Evolutionary conservation across 2,329 filamentous ascomycete species (phyloP).

Genomic region (Cytospora mali): DNA sequence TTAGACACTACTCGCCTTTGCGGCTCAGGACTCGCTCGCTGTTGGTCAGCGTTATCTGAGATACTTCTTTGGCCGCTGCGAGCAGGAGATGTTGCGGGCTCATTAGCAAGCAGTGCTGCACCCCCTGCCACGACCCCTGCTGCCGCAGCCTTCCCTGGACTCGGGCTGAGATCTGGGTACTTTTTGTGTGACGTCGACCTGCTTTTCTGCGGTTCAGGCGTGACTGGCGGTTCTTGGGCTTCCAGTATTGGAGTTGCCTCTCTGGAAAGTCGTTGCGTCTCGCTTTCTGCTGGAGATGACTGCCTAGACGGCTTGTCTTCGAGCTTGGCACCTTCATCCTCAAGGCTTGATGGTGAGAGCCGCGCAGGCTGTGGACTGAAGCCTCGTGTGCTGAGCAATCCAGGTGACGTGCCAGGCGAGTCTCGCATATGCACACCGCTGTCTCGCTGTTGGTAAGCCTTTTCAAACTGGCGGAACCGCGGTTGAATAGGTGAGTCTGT

Average conservation of each 20-base stretch:
- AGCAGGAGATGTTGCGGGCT: slow-evolving; percentile 31
- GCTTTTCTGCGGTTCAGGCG: slow-evolving; percentile 50
- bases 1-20: slow-evolving; percentile 53
- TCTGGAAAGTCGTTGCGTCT: slow-evolving; percentile 23
- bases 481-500: slow-evolving; percentile 47
- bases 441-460: slow-evolving; percentile 49
- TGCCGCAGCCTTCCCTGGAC: slow-evolving; percentile 31
- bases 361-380: slow-evolving; percentile 27
- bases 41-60: slow-evolving; percentile 41
- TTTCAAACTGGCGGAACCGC: slow-evolving; percentile 39
- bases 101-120: slow-evolving; percentile 38
- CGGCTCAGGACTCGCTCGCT: slow-evolving; percentile 31
- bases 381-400: slow-evolving; percentile 30
- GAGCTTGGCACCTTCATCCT: slow-evolving; percentile 22
- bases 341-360: slow-evolving; percentile 19
- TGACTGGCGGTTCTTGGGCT: slow-evolving; percentile 41
- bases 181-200: slow-evolving; percentile 31
- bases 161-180: slow-evolving; percentile 36
- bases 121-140: slow-evolving; percentile 32
- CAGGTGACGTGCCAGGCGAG: slow-evolving; percentile 40
- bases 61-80: slow-evolving; percentile 39
- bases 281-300: slow-evolving; percentile 17
- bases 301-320: slow-evolving; percentile 6
- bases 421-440: slow-evolving; percentile 61
- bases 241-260: slow-evolving; percentile 41